These are phyloP conservation scores for Epichloe typhina DNA, from an alignment of 2,329 filamentous ascomycete genomes.

Conservation along the genomic window DNA sequence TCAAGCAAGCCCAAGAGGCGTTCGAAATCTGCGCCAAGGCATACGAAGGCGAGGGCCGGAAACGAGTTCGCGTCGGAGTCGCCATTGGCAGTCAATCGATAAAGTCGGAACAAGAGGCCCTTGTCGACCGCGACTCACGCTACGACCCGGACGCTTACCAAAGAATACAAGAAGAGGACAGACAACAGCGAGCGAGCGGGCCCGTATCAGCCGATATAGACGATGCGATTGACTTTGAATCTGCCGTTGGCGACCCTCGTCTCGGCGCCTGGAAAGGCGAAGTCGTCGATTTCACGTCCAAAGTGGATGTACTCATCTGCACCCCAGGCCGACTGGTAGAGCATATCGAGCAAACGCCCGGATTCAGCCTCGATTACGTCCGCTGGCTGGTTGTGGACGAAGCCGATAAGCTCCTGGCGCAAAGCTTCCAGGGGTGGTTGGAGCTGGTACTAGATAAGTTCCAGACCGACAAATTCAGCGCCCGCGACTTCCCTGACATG, in stretches of 20 bases:
- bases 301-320: slow-evolving; percentile 78
- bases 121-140: slow-evolving; percentile 32
- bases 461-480: slow-evolving; percentile 32
- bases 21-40: slow-evolving; percentile 61
- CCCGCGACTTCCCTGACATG: slow-evolving; percentile 39
- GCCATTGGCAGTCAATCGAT: slow-evolving; percentile 73
- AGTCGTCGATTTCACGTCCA: slow-evolving; percentile 52
- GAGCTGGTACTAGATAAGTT: slow-evolving; percentile 54
- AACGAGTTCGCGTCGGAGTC: slow-evolving; percentile 64
- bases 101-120: slow-evolving; percentile 42
- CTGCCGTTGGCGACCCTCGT: slow-evolving; percentile 15
- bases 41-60: slow-evolving; percentile 41
- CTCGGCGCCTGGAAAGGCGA: slow-evolving; percentile 30
- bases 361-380: slow-evolving; percentile 65
- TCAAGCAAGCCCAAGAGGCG: slow-evolving; percentile 69
- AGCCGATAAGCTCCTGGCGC: slow-evolving; percentile 79
- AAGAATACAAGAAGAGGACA: slow-evolving; percentile 14
- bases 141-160: slow-evolving; percentile 51
- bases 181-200: slow-evolving; percentile 3
- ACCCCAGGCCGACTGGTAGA: slow-evolving; percentile 88
- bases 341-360: slow-evolving; percentile 71
- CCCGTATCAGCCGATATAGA: slow-evolving; percentile 8
- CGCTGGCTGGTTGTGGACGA: slow-evolving; percentile 90
- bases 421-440: slow-evolving; percentile 90
- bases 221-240: slow-evolving; percentile 10